Percentiles rank a stretch among this genome's conserved stretches.
phyloP scores from a whole-genome alignment of 441 rosid genomes.

The Erodium chrysanthum region DNA sequence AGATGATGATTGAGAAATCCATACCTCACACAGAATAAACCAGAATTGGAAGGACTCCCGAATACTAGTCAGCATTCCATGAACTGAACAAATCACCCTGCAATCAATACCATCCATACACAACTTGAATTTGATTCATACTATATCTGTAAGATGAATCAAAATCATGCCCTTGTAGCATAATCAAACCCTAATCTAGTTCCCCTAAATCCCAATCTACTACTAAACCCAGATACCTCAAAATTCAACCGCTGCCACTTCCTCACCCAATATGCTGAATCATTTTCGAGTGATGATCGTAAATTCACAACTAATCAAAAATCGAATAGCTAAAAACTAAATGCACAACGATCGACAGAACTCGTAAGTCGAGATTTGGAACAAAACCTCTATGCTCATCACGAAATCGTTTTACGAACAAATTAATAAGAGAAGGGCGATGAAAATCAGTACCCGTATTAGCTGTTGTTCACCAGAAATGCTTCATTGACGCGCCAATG shows the following conservation, averaged over 20 bases:
- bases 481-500: neutral
- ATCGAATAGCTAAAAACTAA: neutral
- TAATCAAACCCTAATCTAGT: neutral
- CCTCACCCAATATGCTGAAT: constrained; percentile 1
- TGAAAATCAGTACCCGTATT: neutral
- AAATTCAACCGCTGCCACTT: neutral
- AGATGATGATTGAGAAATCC: neutral
- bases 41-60: neutral
- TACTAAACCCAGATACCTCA: neutral
- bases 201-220: neutral
- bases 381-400: neutral
- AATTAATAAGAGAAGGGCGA: neutral
- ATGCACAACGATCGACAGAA: neutral
- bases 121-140: neutral
- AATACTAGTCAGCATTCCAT: neutral
- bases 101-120: constrained; percentile 4
- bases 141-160: neutral
- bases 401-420: neutral
- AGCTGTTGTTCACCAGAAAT: too few species aligned
- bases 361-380: neutral
- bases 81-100: neutral
- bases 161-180: neutral
- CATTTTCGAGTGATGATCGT: neutral
- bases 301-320: neutral
- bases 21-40: neutral